These are phyloP conservation scores for Mycena indigotica DNA, from an alignment of 768 basidiomycete genomes.

Conservation along the genomic window DNA sequence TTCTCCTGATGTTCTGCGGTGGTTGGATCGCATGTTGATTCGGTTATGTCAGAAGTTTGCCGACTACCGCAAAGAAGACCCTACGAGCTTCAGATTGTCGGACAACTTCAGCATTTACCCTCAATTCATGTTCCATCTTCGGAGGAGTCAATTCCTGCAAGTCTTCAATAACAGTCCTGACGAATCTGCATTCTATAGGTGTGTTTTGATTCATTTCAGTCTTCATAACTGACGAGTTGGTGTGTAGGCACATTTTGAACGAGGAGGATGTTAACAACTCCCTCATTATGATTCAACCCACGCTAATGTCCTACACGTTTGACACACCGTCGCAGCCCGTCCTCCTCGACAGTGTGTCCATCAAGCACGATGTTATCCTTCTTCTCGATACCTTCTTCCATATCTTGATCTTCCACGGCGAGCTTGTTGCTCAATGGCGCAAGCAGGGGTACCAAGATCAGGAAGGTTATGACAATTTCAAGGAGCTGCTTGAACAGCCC, in stretches of 20 bases:
- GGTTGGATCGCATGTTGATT: conserved; percentile 99
- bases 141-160: conserved; percentile 97
- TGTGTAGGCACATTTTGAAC: conserved; percentile 82
- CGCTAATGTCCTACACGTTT: conserved; percentile 97
- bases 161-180: conserved; percentile 99
- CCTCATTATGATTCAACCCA: conserved; percentile 99
- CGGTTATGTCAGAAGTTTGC: conserved; percentile 99
- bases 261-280: conserved; percentile 99
- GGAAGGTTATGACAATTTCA: conserved; percentile 98
- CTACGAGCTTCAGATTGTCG: conserved; percentile 85
- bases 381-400: conserved; percentile 99
- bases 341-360: conserved; percentile 94
- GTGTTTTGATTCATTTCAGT: conserved; percentile 25
- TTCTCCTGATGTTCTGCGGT: conserved; percentile 91
- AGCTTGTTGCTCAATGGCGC: conserved; percentile 95
- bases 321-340: conserved; percentile 92
- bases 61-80: conserved; percentile 97
- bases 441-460: conserved; percentile 99
- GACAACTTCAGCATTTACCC: conserved; percentile 99
- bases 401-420: conserved; percentile 99
- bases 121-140: conserved; percentile 99
- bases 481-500: conserved; percentile 86
- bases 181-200: conserved; percentile 98
- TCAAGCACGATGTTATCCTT: conserved; percentile 94
- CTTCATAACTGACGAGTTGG: conserved; percentile 2